phyloP scores from a whole-genome alignment of 345 rosid genomes.

The Citrus hindsii region DNA sequence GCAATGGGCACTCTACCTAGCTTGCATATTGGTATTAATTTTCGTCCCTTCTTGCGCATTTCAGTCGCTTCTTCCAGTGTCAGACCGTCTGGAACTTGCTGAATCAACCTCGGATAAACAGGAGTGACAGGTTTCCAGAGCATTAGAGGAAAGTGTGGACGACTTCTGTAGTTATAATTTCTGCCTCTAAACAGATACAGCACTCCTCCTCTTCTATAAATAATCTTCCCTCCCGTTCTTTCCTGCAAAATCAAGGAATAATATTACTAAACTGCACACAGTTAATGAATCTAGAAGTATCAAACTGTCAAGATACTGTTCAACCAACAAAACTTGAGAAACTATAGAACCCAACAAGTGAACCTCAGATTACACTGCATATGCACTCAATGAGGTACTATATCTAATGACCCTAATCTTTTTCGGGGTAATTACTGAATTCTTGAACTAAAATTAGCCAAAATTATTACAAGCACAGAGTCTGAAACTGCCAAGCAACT shows the following conservation, averaged over 20 bases:
- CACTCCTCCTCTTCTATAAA: constrained; percentile 71
- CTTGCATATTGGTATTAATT: constrained; percentile 71
- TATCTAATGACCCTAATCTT: not conserved
- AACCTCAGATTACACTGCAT: not conserved
- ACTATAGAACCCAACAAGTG: not conserved
- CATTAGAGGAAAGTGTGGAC: constrained; percentile 89
- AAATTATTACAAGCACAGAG: not conserved
- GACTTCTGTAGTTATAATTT: constrained; percentile 79
- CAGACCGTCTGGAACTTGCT: constrained; percentile 66
- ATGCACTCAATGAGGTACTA: not conserved
- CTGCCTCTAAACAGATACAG: constrained; percentile 84
- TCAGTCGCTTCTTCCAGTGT: constrained; percentile 60
- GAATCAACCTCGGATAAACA: constrained; percentile 73
- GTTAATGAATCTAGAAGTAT: not conserved
- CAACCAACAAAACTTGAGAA: not conserved
- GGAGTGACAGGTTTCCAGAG: constrained; percentile 87
- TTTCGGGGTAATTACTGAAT: not conserved
- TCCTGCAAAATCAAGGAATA: constrained; percentile 46
- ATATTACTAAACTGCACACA: not conserved
- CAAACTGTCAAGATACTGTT: not conserved
- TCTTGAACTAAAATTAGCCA: not conserved
- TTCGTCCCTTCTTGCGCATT: constrained; percentile 83
- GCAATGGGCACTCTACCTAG: constrained; percentile 44
- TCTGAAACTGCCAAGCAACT: not conserved
- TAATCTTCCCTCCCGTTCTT: constrained; percentile 86